phyloP scores from a whole-genome alignment of 2,329 filamentous ascomycete genomes.

The Diaporthe citriasiana region DNA sequence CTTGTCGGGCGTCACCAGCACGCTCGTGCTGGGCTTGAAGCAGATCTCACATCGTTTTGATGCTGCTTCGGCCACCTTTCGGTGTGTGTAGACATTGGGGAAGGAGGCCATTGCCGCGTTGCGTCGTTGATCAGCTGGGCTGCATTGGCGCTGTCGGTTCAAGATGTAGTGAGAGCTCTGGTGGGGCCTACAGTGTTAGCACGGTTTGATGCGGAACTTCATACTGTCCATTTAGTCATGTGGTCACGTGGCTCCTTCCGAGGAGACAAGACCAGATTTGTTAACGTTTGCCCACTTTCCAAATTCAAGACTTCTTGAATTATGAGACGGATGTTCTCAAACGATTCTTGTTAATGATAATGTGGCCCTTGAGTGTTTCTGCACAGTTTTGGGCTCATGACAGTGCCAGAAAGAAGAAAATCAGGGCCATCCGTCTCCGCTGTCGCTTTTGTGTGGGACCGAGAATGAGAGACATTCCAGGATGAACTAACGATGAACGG shows the following conservation, averaged over 20 bases:
- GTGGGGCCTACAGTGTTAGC: constrained; percentile 25
- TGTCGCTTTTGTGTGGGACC: neutral
- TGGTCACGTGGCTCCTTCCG: constrained; percentile 23
- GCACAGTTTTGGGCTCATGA: neutral
- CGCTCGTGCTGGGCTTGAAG: constrained; percentile 88
- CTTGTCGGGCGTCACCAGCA: constrained; percentile 89
- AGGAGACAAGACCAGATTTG: neutral
- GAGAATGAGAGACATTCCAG: neutral
- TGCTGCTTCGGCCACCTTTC: constrained; percentile 87
- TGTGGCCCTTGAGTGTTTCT: no score
- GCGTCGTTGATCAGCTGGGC: neutral
- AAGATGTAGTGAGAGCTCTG: constrained; percentile 29
- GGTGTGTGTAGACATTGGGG: constrained; percentile 86
- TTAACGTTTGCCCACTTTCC: neutral
- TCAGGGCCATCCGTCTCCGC: neutral
- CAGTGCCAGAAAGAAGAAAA: neutral
- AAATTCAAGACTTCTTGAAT: no score
- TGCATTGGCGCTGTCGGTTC: constrained; percentile 20
- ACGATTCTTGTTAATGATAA: no score
- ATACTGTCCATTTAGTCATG: constrained; percentile 40
- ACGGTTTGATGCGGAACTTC: neutral
- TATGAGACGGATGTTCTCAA: no score
- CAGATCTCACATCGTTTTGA: constrained; percentile 91
- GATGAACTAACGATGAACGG: neutral
- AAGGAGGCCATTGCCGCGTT: constrained; percentile 63